Evolutionary conservation across 345 rosid species (phyloP), one percentile per base, ranked within the genome.

Genomic region (Bruguiera parviflora): DNA sequence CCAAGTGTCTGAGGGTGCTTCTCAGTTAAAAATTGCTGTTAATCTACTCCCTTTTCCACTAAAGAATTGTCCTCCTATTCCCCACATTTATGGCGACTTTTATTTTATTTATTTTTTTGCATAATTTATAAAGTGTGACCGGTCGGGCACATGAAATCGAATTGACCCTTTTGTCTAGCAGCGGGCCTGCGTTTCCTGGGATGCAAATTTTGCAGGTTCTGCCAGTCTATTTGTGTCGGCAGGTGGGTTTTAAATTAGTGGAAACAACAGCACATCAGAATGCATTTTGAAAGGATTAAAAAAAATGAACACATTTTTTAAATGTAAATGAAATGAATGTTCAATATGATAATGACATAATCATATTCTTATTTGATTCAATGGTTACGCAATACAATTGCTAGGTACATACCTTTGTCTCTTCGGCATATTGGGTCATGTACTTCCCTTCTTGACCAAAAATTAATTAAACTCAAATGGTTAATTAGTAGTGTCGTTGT

Each of bases 111-210:
- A 49, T 29, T 49, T 58, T 75, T 61, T 61, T 61, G 53, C 65
- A 37, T 28, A 67, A 69, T 47, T 70, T 67, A 22, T 53, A 32
- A 46, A 13, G 31, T n/a, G 57, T 55, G 65, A 60, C 49, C 63
- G n/a, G n/a, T n/a, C n/a, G 27, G 65, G 27, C 70, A 67, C 78
- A 53, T 61, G 1, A 0, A 58, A 16, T 63, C 65, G 47, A 35
- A 61, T 71, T 65, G 43, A 13, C 47, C 55, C 32, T 61, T 71
- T 60, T n/a, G 46, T 7, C 22, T 43, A 43, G 18, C 47, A 33
- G 70, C 60, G 72, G 76, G 51, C 63, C 65, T 22, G 47, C 47
- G 0, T 39, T 39, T 39, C 47, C 46, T 11, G 0, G 0, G 47
- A 10, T 39, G 47, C 11, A 39, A 39, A 39, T 39, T 39, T 9